Percentiles rank a stretch among this genome's conserved stretches.
phyloP scores from a whole-genome alignment of 768 basidiomycete genomes.

The Pisolithus orientalis region DNA sequence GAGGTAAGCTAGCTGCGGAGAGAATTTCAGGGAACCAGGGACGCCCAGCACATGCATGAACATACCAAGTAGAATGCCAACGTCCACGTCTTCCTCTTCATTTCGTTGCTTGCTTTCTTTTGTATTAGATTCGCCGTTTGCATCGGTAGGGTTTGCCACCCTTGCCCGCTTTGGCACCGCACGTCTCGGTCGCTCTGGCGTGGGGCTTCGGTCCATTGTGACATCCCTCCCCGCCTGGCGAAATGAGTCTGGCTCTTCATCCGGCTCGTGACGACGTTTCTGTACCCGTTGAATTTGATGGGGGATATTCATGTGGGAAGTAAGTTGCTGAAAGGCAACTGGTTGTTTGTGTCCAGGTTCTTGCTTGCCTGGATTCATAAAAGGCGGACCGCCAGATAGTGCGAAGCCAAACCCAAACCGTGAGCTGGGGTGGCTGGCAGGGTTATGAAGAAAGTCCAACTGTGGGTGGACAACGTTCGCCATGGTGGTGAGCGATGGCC shows the following conservation, averaged over 20 bases:
- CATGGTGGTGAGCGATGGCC: constrained; percentile 40
- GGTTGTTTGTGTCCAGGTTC: constrained; percentile 37
- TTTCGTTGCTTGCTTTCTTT: constrained; percentile 45
- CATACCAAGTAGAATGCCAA: constrained; percentile 77
- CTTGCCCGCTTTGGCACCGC: constrained; percentile 59
- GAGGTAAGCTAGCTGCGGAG: constrained; percentile 65
- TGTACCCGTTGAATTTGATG: constrained; percentile 36
- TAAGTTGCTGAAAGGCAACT: constrained; percentile 49
- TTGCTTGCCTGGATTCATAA: constrained; percentile 43
- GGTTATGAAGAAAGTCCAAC: constrained; percentile 55
- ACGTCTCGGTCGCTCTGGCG: constrained; percentile 72
- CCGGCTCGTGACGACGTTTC: constrained; percentile 63
- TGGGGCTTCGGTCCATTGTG: constrained; percentile 81
- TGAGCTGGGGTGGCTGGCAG: constrained; percentile 54
- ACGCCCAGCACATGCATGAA: constrained; percentile 5
- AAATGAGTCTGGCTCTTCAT: constrained; percentile 53
- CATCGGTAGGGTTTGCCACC: constrained; percentile 17
- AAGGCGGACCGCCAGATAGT: constrained; percentile 39
- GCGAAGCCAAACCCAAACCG: constrained; percentile 74
- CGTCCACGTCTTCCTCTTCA: constrained; percentile 48
- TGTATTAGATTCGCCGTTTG: constrained; percentile 35
- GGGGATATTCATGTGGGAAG: constrained; percentile 43
- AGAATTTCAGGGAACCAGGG: constrained; percentile 6
- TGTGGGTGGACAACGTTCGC: constrained; percentile 66
- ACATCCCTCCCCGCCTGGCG: constrained; percentile 43